Percentiles rank a stretch among this genome's conserved stretches.
These are phyloP conservation scores for Ustilaginoidea virens DNA, from an alignment of 2,329 filamentous ascomycete genomes.

Conservation along the genomic window DNA sequence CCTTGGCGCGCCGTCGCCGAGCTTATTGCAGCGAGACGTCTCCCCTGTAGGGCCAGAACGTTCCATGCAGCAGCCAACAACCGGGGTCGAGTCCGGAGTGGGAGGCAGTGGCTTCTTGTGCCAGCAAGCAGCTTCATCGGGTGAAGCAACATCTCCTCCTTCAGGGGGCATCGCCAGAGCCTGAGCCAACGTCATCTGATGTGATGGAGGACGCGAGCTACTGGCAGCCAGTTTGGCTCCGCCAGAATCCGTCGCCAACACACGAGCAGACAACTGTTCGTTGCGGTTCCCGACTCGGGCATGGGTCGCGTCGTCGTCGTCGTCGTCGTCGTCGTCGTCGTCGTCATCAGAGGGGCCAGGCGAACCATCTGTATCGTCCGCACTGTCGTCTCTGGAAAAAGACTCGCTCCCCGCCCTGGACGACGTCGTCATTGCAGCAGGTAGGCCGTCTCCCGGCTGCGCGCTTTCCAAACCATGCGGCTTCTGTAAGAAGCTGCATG, in stretches of 20 bases:
- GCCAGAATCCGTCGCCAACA: slow-evolving; percentile 20
- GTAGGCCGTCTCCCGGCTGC: slow-evolving; percentile 17
- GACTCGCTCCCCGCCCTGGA: slow-evolving; percentile 20
- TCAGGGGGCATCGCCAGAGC: slow-evolving; percentile 17
- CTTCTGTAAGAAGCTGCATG: slow-evolving; percentile 39
- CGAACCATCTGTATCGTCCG: slow-evolving; percentile 41
- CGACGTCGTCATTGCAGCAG: slow-evolving; percentile 5
- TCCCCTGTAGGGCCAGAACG: slow-evolving; percentile 6
- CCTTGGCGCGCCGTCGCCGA: slow-evolving; percentile 19
- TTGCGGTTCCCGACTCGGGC: slow-evolving; percentile 20
- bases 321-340: slow-evolving; percentile 28
- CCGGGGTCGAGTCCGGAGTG: slow-evolving; percentile 35
- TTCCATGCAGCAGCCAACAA: slow-evolving; percentile 21
- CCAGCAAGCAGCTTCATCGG: not conserved
- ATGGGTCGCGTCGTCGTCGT: too few relatives aligned
- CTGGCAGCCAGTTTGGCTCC: not conserved
- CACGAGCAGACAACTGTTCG: slow-evolving; percentile 5
- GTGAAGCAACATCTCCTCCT: not conserved
- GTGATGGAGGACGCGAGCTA: slow-evolving; percentile 21
- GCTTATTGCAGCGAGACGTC: slow-evolving; percentile 18
- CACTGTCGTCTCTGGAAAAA: slow-evolving; percentile 35
- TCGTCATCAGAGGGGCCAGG: slow-evolving; percentile 45
- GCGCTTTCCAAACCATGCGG: slow-evolving; percentile 35
- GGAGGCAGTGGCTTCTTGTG: slow-evolving; percentile 13
- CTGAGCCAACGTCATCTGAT: slow-evolving; percentile 31